phyloP scores from a whole-genome alignment of 2,329 filamentous ascomycete species.

The Fusarium tanahbumbuense region DNA sequence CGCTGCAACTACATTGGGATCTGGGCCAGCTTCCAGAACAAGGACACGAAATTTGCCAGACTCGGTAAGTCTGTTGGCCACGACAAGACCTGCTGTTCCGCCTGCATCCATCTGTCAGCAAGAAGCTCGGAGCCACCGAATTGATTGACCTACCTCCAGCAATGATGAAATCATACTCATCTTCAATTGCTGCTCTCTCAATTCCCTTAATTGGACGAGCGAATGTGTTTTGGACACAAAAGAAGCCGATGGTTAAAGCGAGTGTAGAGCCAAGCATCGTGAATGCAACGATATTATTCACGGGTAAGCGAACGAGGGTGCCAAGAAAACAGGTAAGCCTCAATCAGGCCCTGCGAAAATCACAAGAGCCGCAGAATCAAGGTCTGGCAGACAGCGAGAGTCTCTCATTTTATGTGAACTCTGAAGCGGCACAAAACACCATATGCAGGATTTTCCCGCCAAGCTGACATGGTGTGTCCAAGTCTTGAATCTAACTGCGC shows the following conservation, averaged over 20 bases:
- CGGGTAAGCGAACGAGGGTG: neutral
- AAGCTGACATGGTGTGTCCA: neutral
- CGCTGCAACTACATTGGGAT: conserved; percentile 11
- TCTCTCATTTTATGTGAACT: neutral
- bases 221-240: neutral
- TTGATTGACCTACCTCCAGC: neutral
- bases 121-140: rapidly evolving
- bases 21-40: conserved; percentile 11
- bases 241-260: neutral
- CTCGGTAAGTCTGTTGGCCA: conserved; percentile 19
- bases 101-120: neutral
- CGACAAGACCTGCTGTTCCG: conserved; percentile 12
- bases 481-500: neutral
- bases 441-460: neutral
- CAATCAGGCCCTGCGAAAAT: rapidly evolving
- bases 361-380: neutral
- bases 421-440: neutral
- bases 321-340: neutral
- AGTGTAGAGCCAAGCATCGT: neutral
- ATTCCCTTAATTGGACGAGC: conserved; percentile 8
- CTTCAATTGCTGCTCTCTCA: conserved; percentile 1
- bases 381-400: neutral
- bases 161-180: conserved; percentile 19
- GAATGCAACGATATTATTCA: neutral
- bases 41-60: conserved; percentile 16